Percentiles rank a stretch among this genome's conserved stretches.
These are phyloP conservation scores for Taxawa tesnikishii DNA, from an alignment of 2,329 filamentous ascomycete genomes.

Conservation along the genomic window DNA sequence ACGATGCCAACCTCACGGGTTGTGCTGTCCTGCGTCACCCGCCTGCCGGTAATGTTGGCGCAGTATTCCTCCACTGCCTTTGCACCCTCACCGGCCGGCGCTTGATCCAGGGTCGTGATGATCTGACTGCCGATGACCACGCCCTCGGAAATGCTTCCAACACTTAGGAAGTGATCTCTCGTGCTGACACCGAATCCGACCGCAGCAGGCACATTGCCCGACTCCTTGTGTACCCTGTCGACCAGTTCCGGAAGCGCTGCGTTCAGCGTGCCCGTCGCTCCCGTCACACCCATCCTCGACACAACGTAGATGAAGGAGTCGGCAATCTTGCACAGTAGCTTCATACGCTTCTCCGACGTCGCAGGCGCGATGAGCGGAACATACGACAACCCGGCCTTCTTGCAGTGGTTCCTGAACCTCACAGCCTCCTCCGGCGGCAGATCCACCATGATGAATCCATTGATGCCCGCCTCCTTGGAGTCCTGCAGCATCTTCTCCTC, in stretches of 20 bases:
- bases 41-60: slow-evolving; percentile 49
- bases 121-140: slow-evolving; percentile 97
- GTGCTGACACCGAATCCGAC: slow-evolving; percentile 96
- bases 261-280: slow-evolving; percentile 73
- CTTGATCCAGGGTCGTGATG: slow-evolving; percentile 64
- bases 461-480: slow-evolving; percentile 72
- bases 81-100: slow-evolving; percentile 51
- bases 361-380: slow-evolving; percentile 93
- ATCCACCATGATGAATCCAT: slow-evolving; percentile 95
- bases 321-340: slow-evolving; percentile 86
- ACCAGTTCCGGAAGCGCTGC: slow-evolving; percentile 71
- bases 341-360: slow-evolving; percentile 88
- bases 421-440: slow-evolving; percentile 92
- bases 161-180: slow-evolving; percentile 78
- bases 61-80: slow-evolving; percentile 80
- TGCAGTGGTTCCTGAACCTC: slow-evolving; percentile 77
- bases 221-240: slow-evolving; percentile 79
- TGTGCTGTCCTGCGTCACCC: slow-evolving; percentile 28
- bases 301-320: slow-evolving; percentile 99
- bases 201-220: slow-evolving; percentile 77
- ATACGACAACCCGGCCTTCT: slow-evolving; percentile 76
- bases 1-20: slow-evolving; percentile 58
- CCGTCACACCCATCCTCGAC: slow-evolving; percentile 92
- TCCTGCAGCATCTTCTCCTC: slow-evolving; percentile 81
- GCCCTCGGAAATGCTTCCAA: slow-evolving; percentile 76